phyloP scores from a whole-genome alignment of 2,329 filamentous ascomycete species.

The Rachicladosporium sp. region DNA sequence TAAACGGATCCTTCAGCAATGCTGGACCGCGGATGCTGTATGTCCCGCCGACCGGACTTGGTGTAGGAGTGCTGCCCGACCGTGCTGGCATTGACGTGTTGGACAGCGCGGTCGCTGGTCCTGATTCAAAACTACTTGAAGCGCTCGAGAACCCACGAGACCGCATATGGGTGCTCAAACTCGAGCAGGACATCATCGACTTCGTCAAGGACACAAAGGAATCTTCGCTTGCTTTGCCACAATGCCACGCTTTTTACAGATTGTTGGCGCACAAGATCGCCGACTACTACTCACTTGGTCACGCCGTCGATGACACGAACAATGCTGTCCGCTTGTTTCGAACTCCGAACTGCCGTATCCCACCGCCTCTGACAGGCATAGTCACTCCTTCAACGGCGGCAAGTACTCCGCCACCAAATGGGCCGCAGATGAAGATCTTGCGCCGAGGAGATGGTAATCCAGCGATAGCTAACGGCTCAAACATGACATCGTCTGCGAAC shows the following conservation, averaged over 20 bases:
- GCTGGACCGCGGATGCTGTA: conserved; percentile 15
- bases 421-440: conserved; percentile 84
- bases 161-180: conserved; percentile 69
- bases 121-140: conserved; percentile 86
- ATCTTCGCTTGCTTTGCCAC: conserved; percentile 78
- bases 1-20: conserved; percentile 2
- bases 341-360: conserved; percentile 71
- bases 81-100: conserved; percentile 3
- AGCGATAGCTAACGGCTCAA: conserved; percentile 30
- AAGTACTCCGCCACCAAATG: conserved; percentile 60
- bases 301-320: conserved; percentile 78
- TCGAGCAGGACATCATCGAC: conserved; percentile 86
- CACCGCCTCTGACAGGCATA: conserved; percentile 42
- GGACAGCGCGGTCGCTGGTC: conserved; percentile 32
- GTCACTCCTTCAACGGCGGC: conserved; percentile 34
- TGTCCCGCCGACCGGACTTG: conserved; percentile 20
- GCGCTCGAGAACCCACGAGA: conserved; percentile 82
- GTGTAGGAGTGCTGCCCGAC: conserved; percentile 15
- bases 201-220: conserved; percentile 92
- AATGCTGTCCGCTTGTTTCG: conserved; percentile 82
- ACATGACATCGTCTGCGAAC: conserved; percentile 69
- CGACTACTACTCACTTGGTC: conserved; percentile 93
- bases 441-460: conserved; percentile 47
- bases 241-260: conserved; percentile 89
- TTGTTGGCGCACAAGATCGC: conserved; percentile 92